A percentile compares a stretch with the other conserved stretches of the same genome.
These are phyloP conservation scores for Aspergillus aculeatinus DNA, from an alignment of 2,329 filamentous ascomycete genomes.

Conservation along the genomic window DNA sequence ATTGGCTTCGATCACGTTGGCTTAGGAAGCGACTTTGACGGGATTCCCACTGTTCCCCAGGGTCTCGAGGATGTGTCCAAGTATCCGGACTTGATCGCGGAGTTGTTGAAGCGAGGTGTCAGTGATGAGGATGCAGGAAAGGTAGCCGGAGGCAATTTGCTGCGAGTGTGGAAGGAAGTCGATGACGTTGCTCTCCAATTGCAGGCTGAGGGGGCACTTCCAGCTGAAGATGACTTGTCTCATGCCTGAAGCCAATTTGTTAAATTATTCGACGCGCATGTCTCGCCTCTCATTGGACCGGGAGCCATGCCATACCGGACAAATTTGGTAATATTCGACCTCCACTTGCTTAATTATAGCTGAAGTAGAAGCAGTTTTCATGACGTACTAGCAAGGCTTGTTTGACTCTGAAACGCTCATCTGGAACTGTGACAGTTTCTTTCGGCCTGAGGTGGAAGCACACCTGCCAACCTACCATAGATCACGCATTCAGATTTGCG, in stretches of 20 bases:
- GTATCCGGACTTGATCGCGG: slow-evolving; percentile 74
- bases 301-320: background rate
- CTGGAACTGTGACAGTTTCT: background rate
- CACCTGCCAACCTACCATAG: background rate
- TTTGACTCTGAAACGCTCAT: background rate
- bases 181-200: slow-evolving; percentile 69
- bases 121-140: slow-evolving; percentile 71
- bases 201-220: slow-evolving; percentile 55
- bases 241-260: background rate
- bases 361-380: background rate
- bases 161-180: slow-evolving; percentile 80
- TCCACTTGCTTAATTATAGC: background rate
- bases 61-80: slow-evolving; percentile 84
- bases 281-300: background rate
- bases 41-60: slow-evolving; percentile 56
- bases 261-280: background rate
- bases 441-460: background rate
- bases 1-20: slow-evolving; percentile 89
- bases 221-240: slow-evolving; percentile 44
- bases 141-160: slow-evolving; percentile 74
- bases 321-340: background rate
- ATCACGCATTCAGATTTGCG: background rate
- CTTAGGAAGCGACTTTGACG: slow-evolving; percentile 87
- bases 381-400: background rate
- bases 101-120: slow-evolving; percentile 70